Conservation (phyloP, 2,329 filamentous ascomycete species). For the Colletotrichum sp. region DNA sequence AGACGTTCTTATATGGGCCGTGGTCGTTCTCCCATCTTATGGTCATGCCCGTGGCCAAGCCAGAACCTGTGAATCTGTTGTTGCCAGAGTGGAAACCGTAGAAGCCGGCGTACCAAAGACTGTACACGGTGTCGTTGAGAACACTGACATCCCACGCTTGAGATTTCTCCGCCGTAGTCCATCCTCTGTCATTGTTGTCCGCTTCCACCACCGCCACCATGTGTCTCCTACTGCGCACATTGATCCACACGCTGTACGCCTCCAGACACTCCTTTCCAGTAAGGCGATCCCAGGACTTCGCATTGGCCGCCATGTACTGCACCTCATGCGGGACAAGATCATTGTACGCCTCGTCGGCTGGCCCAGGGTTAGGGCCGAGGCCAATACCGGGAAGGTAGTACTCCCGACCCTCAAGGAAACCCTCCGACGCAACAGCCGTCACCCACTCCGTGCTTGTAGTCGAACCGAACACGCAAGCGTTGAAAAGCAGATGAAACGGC, state of each 20-base stretch:
- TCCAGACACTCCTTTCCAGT: neutral
- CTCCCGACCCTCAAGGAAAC: constrained; percentile 18
- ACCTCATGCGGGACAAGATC: neutral
- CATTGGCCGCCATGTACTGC: neutral
- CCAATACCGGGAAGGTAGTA: constrained; percentile 5
- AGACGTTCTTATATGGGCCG: neutral
- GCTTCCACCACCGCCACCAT: neutral
- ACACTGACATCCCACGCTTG: neutral
- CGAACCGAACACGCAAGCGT: constrained; percentile 11
- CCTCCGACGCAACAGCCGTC: neutral
- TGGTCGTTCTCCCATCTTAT: neutral
- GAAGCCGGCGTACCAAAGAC: neutral
- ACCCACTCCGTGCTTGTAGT: constrained; percentile 4
- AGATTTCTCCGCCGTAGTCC: neutral
- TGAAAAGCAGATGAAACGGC: constrained; percentile 32
- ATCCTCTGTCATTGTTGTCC: neutral
- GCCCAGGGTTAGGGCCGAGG: neutral
- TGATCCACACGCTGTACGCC: neutral
- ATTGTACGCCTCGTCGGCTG: neutral
- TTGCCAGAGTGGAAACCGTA: neutral
- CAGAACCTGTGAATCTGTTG: neutral
- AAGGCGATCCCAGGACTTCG: neutral
- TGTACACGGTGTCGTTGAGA: neutral
- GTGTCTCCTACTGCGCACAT: neutral
- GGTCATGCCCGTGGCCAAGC: neutral